Base-by-base conservation (phyloP, 192 early-diverging fungal genomes). In the Spinellus fusiger region DNA sequence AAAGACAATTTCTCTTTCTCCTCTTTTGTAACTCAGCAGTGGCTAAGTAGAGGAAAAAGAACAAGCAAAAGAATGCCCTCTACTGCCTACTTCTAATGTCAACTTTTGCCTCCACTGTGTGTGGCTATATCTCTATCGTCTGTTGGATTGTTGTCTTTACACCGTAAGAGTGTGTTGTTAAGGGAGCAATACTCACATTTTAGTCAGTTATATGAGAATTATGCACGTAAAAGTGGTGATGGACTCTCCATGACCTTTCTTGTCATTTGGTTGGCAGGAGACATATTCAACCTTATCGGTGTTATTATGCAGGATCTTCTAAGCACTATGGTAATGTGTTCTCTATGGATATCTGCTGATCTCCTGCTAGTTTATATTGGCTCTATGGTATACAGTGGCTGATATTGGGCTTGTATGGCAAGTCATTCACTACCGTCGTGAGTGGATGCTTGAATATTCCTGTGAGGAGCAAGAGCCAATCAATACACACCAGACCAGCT, bases 61-160 rank as follows among this genome's bases (percentile, higher is more conserved):
- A 37, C 5, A 37, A 37, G 13, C 5, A 37, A 37, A 37, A 37
- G 35, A 37, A 37, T 37, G 35, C 15, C 3, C 13, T 44, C 40
- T 44, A n/a, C 13, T 37, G 4, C 40, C 10, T n/a, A n/a, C n/a
- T n/a, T n/a, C n/a, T n/a, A n/a, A n/a, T n/a, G n/a, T n/a, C n/a
- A n/a, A n/a, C n/a, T 25, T 56, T 68, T 29, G 62, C 54, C 15
- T 87, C 83, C 20, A 73, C 74, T 54, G 48, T 83, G 22, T 68
- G 75, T 27, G 90, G 88, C 29, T 86, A 85, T 55, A 35, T 88
- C 13, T 89, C 86, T 32, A 82, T 89, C 26, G 66, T 56, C 5
- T 87, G 89, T 66, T 93, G 91, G 91, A 69, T 93, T 32, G 78
- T 90, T 6, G 91, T 93, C 54, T 89, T 89, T 77, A 80, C 85